Conservation (phyloP, 352 stramenopile species). For the Hyaloperonospora brassicae region DNA sequence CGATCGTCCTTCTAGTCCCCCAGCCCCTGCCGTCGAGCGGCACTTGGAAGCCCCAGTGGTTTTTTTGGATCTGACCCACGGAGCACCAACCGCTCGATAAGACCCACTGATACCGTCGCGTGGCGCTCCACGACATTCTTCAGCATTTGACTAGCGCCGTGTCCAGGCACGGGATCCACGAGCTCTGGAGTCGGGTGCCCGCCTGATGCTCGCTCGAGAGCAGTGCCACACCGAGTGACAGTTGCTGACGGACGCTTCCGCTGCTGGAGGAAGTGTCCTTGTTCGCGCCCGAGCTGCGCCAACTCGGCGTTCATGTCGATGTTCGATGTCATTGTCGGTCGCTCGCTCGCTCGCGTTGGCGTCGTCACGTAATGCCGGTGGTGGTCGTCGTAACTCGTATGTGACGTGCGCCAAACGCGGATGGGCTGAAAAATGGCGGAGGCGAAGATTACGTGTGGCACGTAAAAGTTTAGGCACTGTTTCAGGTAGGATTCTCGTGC, state of each 20-base stretch:
- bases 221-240: slow-evolving; percentile 26
- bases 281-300: slow-evolving; percentile 67
- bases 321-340: slow-evolving; percentile 1
- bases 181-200: slow-evolving; percentile 1
- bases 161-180: slow-evolving; percentile 7
- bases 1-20: slow-evolving; percentile 1
- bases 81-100: too few species aligned
- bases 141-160: slow-evolving; percentile 32
- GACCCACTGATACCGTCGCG: slow-evolving; percentile 26
- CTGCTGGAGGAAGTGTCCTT: slow-evolving; percentile 67
- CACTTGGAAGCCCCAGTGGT: slow-evolving; percentile 47
- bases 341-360: too few species aligned
- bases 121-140: slow-evolving; percentile 60
- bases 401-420: background rate
- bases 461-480: too few species aligned
- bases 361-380: too few species aligned
- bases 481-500: too few species aligned
- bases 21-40: slow-evolving; percentile 27
- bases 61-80: slow-evolving; percentile 10
- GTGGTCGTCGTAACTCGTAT: slow-evolving; percentile 12
- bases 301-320: slow-evolving; percentile 74
- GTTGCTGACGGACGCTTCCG: slow-evolving; percentile 52
- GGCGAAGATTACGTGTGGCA: too few species aligned
- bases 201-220: slow-evolving; percentile 3
- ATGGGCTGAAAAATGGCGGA: background rate